Conservation (phyloP, 257 asterid species). For the Ilex asprella region DNA sequence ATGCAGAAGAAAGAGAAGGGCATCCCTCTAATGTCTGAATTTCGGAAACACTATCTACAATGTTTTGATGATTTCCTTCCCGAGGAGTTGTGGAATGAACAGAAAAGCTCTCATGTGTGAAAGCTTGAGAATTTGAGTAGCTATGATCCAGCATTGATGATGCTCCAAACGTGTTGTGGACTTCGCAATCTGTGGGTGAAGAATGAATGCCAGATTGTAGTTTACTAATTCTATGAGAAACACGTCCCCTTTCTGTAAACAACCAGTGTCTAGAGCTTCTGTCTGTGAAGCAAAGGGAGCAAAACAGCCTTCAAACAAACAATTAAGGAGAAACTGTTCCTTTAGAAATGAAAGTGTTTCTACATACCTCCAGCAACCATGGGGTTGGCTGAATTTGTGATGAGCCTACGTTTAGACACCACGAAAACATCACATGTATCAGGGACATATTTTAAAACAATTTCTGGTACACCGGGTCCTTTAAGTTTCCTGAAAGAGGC, state of each 20-base stretch:
- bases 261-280: conserved; percentile 16
- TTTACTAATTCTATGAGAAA: conserved; percentile 22
- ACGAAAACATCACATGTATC: conserved; percentile 49
- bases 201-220: conserved; percentile 28
- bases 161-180: conserved; percentile 13
- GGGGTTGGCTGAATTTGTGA: conserved; percentile 44
- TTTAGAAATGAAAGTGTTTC: conserved; percentile 1
- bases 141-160: conserved; percentile 19
- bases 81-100: conserved; percentile 12
- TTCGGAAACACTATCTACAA: conserved; percentile 26
- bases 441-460: conserved; percentile 65
- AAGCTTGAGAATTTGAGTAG: conserved; percentile 24
- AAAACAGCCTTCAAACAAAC: neutral
- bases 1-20: conserved; percentile 23
- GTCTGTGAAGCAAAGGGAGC: conserved; percentile 7
- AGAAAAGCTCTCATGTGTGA: conserved; percentile 17
- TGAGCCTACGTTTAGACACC: conserved; percentile 43
- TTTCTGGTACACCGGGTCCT: conserved; percentile 58
- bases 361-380: conserved; percentile 40
- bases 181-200: conserved; percentile 30
- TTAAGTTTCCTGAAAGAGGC: conserved; percentile 37
- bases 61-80: conserved; percentile 19
- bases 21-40: conserved; percentile 17
- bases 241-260: conserved; percentile 26
- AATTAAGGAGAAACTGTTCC: conserved; percentile 3